A percentile compares a stretch with the other conserved stretches of the same genome.
These are phyloP conservation scores for Metarhizium anisopliae DNA, from an alignment of 2,329 filamentous ascomycete genomes.

Conservation along the genomic window DNA sequence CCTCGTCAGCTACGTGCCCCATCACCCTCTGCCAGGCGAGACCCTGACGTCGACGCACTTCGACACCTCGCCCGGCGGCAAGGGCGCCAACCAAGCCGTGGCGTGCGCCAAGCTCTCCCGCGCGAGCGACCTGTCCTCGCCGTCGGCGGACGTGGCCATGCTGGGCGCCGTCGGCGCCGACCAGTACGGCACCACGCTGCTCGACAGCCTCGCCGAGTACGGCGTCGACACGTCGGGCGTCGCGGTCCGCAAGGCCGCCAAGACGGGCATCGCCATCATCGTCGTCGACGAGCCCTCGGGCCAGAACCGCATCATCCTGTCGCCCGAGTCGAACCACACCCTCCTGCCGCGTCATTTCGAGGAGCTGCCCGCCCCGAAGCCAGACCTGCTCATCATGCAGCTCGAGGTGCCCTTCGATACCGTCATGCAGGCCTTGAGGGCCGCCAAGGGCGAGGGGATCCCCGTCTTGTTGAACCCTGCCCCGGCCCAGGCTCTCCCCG, in stretches of 20 bases:
- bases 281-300: conserved; percentile 64
- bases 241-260: conserved; percentile 28
- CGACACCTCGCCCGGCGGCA: conserved; percentile 75
- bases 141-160: conserved; percentile 49
- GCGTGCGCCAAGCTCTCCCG: conserved; percentile 76
- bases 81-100: conserved; percentile 93
- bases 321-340: conserved; percentile 59
- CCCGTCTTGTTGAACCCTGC: conserved; percentile 79
- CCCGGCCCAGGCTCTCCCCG: conserved; percentile 61
- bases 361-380: conserved; percentile 25
- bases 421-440: conserved; percentile 50
- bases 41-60: conserved; percentile 76
- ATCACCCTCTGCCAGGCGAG: conserved; percentile 77
- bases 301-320: conserved; percentile 69
- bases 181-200: conserved; percentile 53
- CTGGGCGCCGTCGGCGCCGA: conserved; percentile 65
- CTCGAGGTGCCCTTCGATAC: conserved; percentile 65
- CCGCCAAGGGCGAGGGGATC: conserved; percentile 38
- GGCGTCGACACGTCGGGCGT: conserved; percentile 55
- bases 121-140: conserved; percentile 20
- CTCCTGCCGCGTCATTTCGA: conserved; percentile 28
- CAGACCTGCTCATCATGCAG: conserved; percentile 65
- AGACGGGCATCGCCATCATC: conserved; percentile 67
- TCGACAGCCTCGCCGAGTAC: conserved; percentile 46
- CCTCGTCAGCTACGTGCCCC: conserved; percentile 78